phyloP scores from a whole-genome alignment of 371 early-diverging fungal species.

The Apophysomyces ossiformis region DNA sequence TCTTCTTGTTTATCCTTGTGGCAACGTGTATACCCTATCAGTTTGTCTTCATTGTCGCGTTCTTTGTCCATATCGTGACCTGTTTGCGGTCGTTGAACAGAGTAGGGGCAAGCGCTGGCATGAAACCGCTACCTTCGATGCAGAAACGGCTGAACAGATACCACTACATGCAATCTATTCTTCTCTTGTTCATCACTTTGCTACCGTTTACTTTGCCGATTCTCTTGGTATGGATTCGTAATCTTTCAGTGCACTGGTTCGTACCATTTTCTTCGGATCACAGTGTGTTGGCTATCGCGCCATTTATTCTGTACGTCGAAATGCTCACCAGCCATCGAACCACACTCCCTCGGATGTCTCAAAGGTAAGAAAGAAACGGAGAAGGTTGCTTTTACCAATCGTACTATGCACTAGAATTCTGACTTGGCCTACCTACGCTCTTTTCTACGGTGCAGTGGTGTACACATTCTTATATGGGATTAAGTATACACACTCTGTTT shows the following conservation, averaged over 20 bases:
- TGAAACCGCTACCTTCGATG: slow-evolving; percentile 17
- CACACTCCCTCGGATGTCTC: slow-evolving; percentile 46
- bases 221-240: slow-evolving; percentile 67
- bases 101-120: slow-evolving; percentile 46
- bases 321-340: slow-evolving; percentile 45
- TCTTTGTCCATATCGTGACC: slow-evolving; percentile 73
- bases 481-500: slow-evolving; percentile 54
- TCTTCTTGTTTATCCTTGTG: slow-evolving; percentile 67
- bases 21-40: slow-evolving; percentile 82
- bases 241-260: slow-evolving; percentile 67
- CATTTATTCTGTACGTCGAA: slow-evolving; percentile 62
- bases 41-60: slow-evolving; percentile 80
- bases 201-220: slow-evolving; percentile 65
- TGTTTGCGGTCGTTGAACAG: slow-evolving; percentile 60
- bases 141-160: slow-evolving; percentile 52
- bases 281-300: slow-evolving; percentile 58
- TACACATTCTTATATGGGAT: slow-evolving; percentile 54
- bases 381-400: not conserved
- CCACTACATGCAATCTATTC: slow-evolving; percentile 62
- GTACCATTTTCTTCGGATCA: slow-evolving; percentile 66
- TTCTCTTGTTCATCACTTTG: slow-evolving; percentile 61
- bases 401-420: slow-evolving; percentile 26
- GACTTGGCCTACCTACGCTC: slow-evolving; percentile 34
- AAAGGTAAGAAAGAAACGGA: slow-evolving; percentile 39
- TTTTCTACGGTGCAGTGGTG: slow-evolving; percentile 40